Evolutionary conservation across 305 asterid genomes (phyloP).

Genomic region (Fraxinus paxiana): DNA sequence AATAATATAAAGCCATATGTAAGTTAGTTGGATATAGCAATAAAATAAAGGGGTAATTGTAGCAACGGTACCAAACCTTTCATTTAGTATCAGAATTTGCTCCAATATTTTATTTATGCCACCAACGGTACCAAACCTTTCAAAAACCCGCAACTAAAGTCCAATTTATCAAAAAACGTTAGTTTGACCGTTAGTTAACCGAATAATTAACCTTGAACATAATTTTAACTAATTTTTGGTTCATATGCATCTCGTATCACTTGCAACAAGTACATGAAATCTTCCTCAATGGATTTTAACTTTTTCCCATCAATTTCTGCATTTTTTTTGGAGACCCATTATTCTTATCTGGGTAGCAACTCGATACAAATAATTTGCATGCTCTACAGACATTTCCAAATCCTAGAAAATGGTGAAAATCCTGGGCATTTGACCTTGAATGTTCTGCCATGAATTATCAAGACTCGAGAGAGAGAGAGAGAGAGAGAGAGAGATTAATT

Average conservation of each 20-base stretch:
- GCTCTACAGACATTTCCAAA: slow-evolving; percentile 41
- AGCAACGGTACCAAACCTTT: no score
- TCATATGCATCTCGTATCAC: no score
- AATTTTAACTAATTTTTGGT: no score
- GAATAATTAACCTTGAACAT: no score
- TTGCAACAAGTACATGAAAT: neutral
- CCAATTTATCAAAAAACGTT: no score
- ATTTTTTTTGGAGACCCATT: slow-evolving; percentile 17
- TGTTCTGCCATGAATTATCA: slow-evolving; percentile 44
- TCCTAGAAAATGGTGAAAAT: slow-evolving; percentile 35
- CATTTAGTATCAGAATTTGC: no score
- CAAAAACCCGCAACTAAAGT: no score
- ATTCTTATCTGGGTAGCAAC: slow-evolving; percentile 31
- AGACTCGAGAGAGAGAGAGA: no score
- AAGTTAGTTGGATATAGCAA: neutral
- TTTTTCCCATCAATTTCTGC: slow-evolving; percentile 24
- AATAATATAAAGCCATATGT: neutral
- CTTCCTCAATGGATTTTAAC: slow-evolving; percentile 24
- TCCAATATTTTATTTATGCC: no score
- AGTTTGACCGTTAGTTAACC: no score
- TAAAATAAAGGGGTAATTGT: neutral
- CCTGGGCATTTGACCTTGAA: slow-evolving; percentile 45
- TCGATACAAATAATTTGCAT: slow-evolving; percentile 40
- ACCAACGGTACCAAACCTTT: no score
- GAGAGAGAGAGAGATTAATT: no score